Evolutionary conservation across 345 rosid genomes (phyloP).

Genomic region (Orychophragmus violaceus): DNA sequence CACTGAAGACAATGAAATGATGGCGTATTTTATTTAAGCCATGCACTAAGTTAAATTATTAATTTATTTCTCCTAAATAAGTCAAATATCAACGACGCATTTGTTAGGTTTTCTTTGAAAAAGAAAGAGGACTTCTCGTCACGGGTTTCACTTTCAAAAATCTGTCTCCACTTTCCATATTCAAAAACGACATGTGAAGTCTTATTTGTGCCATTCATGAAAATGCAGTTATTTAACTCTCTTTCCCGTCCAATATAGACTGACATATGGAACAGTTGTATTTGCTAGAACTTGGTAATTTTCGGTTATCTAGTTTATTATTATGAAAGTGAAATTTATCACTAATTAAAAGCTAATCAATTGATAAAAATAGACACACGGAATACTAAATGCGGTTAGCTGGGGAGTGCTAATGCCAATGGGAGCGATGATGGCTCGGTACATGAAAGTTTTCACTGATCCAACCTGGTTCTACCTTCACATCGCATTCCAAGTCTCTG

Average conservation of each 20-base stretch:
- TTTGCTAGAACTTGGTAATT: not conserved
- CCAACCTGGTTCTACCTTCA: conserved; percentile 96
- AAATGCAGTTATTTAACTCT: conserved; percentile 5
- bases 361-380: conserved; percentile 54
- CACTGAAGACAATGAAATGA: not conserved
- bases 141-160: conserved; percentile 9
- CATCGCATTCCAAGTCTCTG: conserved; percentile 61
- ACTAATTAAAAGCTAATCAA: not conserved
- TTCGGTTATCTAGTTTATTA: not conserved
- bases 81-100: conserved; percentile 13
- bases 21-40: conserved; percentile 1
- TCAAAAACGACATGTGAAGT: not conserved
- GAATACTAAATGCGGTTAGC: conserved; percentile 72
- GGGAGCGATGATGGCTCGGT: conserved; percentile 75
- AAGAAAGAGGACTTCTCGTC: conserved; percentile 11
- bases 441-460: conserved; percentile 76
- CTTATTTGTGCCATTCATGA: not conserved
- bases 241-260: not conserved
- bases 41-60: not conserved
- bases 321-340: not conserved
- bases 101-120: conserved; percentile 10
- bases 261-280: not conserved
- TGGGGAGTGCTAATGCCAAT: conserved; percentile 82
- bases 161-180: not conserved
- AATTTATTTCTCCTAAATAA: not conserved